phyloP scores from a whole-genome alignment of 148 eudicot genomes.

The Drosera capensis region DNA sequence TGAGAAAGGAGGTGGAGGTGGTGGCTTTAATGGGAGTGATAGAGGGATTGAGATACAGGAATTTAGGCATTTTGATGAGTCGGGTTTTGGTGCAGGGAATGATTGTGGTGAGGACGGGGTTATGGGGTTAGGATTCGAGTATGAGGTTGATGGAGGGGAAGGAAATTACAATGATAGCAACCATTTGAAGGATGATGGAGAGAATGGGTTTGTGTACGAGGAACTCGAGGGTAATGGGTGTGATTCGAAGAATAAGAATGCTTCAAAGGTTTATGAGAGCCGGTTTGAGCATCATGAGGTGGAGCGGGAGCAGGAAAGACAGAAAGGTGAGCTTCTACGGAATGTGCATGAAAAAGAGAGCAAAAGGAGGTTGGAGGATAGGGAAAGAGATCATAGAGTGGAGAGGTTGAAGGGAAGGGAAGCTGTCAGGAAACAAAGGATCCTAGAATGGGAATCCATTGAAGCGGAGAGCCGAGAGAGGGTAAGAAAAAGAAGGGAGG shows the following conservation, averaged over 20 bases:
- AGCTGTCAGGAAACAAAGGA: conserved; percentile 35
- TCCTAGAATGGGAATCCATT: conserved; percentile 50
- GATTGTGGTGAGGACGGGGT: conserved; percentile 68
- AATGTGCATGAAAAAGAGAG: conserved; percentile 38
- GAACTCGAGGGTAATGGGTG: conserved; percentile 56
- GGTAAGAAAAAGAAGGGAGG: conserved; percentile 48
- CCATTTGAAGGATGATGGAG: conserved; percentile 47
- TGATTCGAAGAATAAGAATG: conserved; percentile 43
- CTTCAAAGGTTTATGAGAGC: conserved; percentile 42
- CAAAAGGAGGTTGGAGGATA: conserved; percentile 43
- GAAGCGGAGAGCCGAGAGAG: conserved; percentile 53
- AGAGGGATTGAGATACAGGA: conserved; percentile 40
- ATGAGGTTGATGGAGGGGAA: conserved; percentile 53
- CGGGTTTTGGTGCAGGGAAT: conserved; percentile 37
- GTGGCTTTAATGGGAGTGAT: conserved; percentile 32
- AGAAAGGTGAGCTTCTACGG: conserved; percentile 29
- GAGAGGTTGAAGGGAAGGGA: conserved; percentile 41
- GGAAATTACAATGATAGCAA: conserved; percentile 33
- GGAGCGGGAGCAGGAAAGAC: conserved; percentile 61
- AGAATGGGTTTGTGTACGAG: conserved; percentile 57
- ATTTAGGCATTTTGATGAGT: conserved; percentile 49
- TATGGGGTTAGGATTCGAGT: conserved; percentile 64
- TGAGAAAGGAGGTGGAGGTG: conserved; percentile 10
- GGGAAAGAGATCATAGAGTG: too few relatives aligned
- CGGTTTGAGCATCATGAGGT: conserved; percentile 54